Percentiles rank a stretch among this genome's conserved stretches.
Evolutionary conservation across 768 basidiomycete species (phyloP).

Genomic region (Neoboletus subvelutipes): DNA sequence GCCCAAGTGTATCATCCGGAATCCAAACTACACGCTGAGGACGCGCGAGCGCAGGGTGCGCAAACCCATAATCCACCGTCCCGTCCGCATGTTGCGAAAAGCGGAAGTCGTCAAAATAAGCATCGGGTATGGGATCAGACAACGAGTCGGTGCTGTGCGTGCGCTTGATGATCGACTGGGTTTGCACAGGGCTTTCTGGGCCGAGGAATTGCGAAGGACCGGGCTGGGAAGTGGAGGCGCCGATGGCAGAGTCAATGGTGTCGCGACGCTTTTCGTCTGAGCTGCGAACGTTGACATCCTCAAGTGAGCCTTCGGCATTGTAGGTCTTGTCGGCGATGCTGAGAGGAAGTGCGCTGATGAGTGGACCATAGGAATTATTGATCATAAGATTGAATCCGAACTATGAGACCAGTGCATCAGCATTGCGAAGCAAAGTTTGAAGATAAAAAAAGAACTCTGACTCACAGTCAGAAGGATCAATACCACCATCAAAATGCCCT

Average conservation of each 20-base stretch:
- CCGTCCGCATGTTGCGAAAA: conserved; percentile 30
- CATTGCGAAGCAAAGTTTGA: background rate
- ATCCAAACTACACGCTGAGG: conserved; percentile 85
- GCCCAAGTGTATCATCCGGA: conserved; percentile 57
- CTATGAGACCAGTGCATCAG: conserved; percentile 23
- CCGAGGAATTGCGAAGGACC: background rate
- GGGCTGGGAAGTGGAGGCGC: conserved; percentile 8
- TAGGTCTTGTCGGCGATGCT: conserved; percentile 72
- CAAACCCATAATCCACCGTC: conserved; percentile 64
- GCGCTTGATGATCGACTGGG: background rate
- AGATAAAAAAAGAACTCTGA: background rate
- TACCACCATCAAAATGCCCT: conserved; percentile 84
- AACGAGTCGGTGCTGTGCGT: background rate
- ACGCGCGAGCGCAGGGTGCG: conserved; percentile 77
- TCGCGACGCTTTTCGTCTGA: conserved; percentile 19
- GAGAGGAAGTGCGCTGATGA: conserved; percentile 72
- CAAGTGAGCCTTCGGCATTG: conserved; percentile 21
- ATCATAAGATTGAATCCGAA: conserved; percentile 72
- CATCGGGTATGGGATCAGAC: conserved; percentile 5
- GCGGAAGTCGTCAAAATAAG: conserved; percentile 16
- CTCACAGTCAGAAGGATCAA: conserved; percentile 81
- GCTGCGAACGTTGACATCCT: background rate
- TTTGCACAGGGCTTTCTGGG: background rate
- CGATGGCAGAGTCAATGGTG: conserved; percentile 7
- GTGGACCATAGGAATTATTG: conserved; percentile 76